These are phyloP conservation scores for Phytophthora ramorum DNA, from an alignment of 352 stramenopile genomes.

Conservation along the genomic window DNA sequence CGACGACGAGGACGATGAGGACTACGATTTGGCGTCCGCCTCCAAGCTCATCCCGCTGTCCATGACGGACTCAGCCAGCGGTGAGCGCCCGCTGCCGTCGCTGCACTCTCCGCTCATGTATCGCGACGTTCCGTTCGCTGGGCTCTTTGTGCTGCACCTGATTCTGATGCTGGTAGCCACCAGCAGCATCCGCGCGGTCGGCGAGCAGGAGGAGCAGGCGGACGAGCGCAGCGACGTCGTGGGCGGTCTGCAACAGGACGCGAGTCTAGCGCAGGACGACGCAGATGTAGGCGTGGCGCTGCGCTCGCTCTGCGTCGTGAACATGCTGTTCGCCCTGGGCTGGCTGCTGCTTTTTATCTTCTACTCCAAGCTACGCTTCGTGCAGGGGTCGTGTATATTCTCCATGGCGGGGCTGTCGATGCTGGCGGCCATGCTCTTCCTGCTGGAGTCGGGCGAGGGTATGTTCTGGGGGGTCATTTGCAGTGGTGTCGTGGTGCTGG, in stretches of 20 bases:
- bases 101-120: conserved; percentile 66
- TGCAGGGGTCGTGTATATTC: conserved; percentile 74
- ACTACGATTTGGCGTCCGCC: conserved; percentile 36
- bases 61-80: conserved; percentile 70
- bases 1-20: conserved; percentile 34
- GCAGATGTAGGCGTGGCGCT: conserved; percentile 59
- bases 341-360: conserved; percentile 82
- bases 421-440: conserved; percentile 61
- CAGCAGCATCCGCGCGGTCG: conserved; percentile 46
- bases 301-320: conserved; percentile 72
- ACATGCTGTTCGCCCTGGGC: conserved; percentile 72
- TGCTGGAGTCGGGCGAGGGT: conserved; percentile 53
- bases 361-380: conserved; percentile 75
- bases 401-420: conserved; percentile 60
- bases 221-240: conserved; percentile 39
- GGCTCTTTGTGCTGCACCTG: conserved; percentile 58
- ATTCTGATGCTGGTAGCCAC: conserved; percentile 58
- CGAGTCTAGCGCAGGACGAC: conserved; percentile 31
- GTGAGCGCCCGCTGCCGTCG: conserved; percentile 66
- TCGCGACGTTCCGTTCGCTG: conserved; percentile 64
- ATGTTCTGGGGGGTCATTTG: conserved; percentile 59
- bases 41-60: conserved; percentile 71
- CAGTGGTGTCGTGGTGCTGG: conserved; percentile 47
- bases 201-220: conserved; percentile 24
- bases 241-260: conserved; percentile 28